Evolutionary conservation across 805 yeast genomes (phyloP).

Genomic region (Sugiyamaella qingdaonensis): DNA sequence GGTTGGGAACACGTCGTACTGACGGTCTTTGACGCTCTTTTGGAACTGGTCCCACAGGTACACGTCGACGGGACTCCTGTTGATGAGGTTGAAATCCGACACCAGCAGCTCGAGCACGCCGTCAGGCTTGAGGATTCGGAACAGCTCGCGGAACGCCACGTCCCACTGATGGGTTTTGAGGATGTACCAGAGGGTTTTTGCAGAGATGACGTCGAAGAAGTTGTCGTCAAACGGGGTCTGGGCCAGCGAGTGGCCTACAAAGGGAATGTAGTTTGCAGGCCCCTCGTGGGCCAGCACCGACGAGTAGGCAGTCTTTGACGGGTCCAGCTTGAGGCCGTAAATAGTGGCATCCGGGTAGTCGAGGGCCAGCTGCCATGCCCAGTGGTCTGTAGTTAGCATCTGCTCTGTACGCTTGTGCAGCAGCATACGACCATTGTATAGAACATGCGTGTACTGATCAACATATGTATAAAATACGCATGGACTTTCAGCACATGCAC

Average conservation of each 20-base stretch:
- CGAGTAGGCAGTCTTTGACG: constrained; percentile 14
- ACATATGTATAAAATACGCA: too few relatives aligned
- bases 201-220: constrained; percentile 28
- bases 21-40: constrained; percentile 14
- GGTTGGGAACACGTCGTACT: constrained; percentile 20
- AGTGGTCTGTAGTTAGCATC: constrained; percentile 20
- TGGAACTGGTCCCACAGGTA: constrained; percentile 17
- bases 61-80: constrained; percentile 15
- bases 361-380: constrained; percentile 34
- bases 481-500: too few relatives aligned
- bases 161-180: constrained; percentile 26
- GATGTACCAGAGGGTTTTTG: constrained; percentile 32
- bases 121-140: constrained; percentile 31
- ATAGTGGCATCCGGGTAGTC: constrained; percentile 29
- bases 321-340: constrained; percentile 28
- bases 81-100: constrained; percentile 24
- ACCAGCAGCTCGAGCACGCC: constrained; percentile 29
- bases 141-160: constrained; percentile 24
- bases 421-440: too few relatives aligned
- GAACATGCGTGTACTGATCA: too few relatives aligned
- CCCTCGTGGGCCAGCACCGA: constrained; percentile 22
- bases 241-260: constrained; percentile 24
- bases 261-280: constrained; percentile 30
- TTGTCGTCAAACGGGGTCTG: constrained; percentile 31
- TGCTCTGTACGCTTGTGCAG: too few relatives aligned